Percentiles rank a stretch among this genome's conserved stretches.
Conservation (phyloP, 1,139 yeast species). For the Candida anutae region DNA sequence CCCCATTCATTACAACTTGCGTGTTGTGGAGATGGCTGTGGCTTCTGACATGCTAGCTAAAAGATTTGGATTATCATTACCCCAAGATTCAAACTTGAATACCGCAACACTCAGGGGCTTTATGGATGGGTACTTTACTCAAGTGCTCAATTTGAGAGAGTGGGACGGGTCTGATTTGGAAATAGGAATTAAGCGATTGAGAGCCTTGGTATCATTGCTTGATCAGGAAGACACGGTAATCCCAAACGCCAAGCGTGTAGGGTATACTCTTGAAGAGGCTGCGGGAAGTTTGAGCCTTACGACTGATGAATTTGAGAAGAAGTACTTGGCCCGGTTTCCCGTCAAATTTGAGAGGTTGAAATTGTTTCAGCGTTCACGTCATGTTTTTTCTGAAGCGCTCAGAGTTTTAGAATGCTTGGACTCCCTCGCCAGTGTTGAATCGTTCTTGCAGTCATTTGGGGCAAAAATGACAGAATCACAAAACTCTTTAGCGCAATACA, state of each 20-base stretch:
- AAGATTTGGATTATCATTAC: constrained; percentile 34
- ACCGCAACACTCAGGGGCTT: constrained; percentile 65
- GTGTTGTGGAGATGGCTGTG: constrained; percentile 63
- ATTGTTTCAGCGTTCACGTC: constrained; percentile 52
- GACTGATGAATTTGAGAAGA: constrained; percentile 32
- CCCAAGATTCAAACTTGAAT: constrained; percentile 46
- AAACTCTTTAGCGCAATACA: constrained; percentile 38
- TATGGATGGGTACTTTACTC: constrained; percentile 43
- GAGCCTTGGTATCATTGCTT: constrained; percentile 26
- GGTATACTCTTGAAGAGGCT: constrained; percentile 45
- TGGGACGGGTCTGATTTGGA: constrained; percentile 45
- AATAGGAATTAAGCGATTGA: constrained; percentile 35
- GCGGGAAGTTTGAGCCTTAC: constrained; percentile 38
- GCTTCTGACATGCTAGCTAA: constrained; percentile 54
- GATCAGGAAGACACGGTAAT: constrained; percentile 24
- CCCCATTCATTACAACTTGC: constrained; percentile 58
- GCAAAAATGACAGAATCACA: constrained; percentile 55
- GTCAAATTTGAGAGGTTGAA: constrained; percentile 50
- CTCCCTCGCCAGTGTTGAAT: constrained; percentile 17
- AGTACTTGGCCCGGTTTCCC: constrained; percentile 46
- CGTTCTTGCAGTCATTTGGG: constrained; percentile 40
- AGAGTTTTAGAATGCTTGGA: constrained; percentile 49
- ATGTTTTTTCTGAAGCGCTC: constrained; percentile 57
- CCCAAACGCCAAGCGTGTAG: constrained; percentile 26
- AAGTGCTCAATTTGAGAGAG: constrained; percentile 19